These are phyloP conservation scores for Colletotrichum paranaense DNA, from an alignment of 2,329 filamentous ascomycete genomes.

Conservation along the genomic window DNA sequence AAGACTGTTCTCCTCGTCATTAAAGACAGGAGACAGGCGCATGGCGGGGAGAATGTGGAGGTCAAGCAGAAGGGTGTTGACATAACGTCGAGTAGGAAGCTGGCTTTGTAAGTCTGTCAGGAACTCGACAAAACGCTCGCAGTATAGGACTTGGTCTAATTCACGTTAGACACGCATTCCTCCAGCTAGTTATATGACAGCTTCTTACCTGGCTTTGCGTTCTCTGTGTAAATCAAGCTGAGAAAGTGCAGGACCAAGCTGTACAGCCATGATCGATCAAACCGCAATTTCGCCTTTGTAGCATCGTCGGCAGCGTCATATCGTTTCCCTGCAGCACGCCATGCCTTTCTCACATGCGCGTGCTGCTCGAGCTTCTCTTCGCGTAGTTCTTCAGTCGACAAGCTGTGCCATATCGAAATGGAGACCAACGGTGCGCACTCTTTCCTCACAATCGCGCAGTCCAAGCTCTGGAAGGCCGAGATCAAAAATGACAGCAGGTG, in stretches of 20 bases:
- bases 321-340: constrained; percentile 87
- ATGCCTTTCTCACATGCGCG: constrained; percentile 85
- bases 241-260: constrained; percentile 87
- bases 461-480: constrained; percentile 91
- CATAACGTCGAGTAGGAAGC: constrained; percentile 91
- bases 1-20: constrained; percentile 78
- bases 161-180: constrained; percentile 41
- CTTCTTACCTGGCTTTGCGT: constrained; percentile 56
- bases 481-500: constrained; percentile 93
- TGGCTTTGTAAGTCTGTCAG: constrained; percentile 92
- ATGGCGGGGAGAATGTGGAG: constrained; percentile 85
- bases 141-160: constrained; percentile 79
- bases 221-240: constrained; percentile 73
- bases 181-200: background rate
- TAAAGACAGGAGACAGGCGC: constrained; percentile 81
- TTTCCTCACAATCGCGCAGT: constrained; percentile 88
- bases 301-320: constrained; percentile 88
- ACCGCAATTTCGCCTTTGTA: constrained; percentile 82
- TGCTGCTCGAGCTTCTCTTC: constrained; percentile 79
- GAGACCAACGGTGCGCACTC: constrained; percentile 96
- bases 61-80: constrained; percentile 88
- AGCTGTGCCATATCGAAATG: constrained; percentile 94
- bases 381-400: constrained; percentile 80
- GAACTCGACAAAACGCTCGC: constrained; percentile 93
- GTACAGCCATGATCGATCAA: constrained; percentile 95